phyloP scores from a whole-genome alignment of 176 grass and related monocot species.

The Carex littledalei region DNA sequence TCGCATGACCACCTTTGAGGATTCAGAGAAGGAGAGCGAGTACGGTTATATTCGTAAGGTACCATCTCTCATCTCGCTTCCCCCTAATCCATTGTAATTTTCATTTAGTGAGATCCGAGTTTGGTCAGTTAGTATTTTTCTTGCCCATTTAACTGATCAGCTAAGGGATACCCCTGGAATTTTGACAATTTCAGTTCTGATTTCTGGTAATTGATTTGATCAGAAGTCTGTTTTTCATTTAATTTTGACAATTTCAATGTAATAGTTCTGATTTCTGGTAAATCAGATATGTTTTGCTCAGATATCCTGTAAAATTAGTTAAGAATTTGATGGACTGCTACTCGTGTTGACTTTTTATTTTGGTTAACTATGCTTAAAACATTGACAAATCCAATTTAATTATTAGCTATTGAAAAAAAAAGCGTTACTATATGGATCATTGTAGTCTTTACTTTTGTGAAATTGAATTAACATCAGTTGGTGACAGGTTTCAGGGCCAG shows the following conservation, averaged over 20 bases:
- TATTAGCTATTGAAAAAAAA: neutral
- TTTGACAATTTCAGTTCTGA: neutral
- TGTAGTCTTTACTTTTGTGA: neutral
- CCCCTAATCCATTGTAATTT: neutral
- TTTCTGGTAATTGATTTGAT: neutral
- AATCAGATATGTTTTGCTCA: neutral
- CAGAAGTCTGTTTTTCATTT: neutral
- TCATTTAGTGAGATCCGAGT: neutral
- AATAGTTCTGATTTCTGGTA: neutral
- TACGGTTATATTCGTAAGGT: slow-evolving; percentile 98
- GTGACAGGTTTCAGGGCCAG: slow-evolving; percentile 28
- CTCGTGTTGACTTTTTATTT: slow-evolving; percentile 6
- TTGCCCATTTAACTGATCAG: neutral
- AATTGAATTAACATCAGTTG: neutral
- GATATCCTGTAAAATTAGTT: neutral
- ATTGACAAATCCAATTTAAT: neutral
- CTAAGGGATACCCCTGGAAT: neutral
- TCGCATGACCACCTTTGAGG: slow-evolving; percentile 89
- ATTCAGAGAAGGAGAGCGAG: slow-evolving; percentile 92
- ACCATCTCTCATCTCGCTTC: neutral
- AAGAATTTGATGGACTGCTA: neutral
- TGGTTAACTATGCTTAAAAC: neutral
- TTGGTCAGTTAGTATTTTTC: neutral
- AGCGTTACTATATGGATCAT: neutral
- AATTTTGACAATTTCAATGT: neutral